Evolutionary conservation across 2,329 filamentous ascomycete genomes (phyloP), one percentile per base, ranked within the genome.

Genomic region (Arthrobotrys sinensis): DNA sequence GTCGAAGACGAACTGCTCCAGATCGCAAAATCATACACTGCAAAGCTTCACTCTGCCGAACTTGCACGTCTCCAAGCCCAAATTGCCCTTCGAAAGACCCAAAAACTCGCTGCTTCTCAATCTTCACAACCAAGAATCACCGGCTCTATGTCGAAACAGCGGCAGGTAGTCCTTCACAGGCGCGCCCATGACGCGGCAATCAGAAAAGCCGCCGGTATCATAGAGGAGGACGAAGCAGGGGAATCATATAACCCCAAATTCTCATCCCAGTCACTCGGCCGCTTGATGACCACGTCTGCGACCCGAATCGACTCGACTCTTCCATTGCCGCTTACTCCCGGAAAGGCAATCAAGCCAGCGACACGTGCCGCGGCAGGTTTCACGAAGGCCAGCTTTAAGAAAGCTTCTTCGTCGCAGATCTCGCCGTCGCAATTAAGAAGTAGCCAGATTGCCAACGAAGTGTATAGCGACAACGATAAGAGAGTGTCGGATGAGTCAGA

Each of bases 1-100:
- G 92, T 95, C 0, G 92, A 95, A 83, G 92, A 95, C 81, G 92
- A 95, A 80, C 89, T 95, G 77, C 85, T 91, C n/a, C 85, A 87
- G 14, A 88, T 90, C 0, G 92, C 92, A 0, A 88, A 89, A 64
- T 85, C 86, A 1, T 95, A 93, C 83, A 94, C 92, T 0, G 87
- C 88, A 2, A 91, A 94, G 83, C 87, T 95, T 1, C 92, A 94
- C 82, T 88, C 90, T 14, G 91, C 90, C 21, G 92, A 94, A 83
- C 94, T 94, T 82, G 86, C 90, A 69, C 88, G 90, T 4, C 87
- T 93, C 52, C 91, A 91, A 83, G 85, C 86, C 1, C 73, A 77
- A 28, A 68, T 77, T 40, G 60, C 73, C 14, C 66, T 45, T 36
- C 57, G 52, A 48, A 77, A 67, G 28, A 16, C 60, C 16, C 73